Base-by-base conservation (phyloP, 73 alveolate genomes). In the Blepharisma japonicum region DNA sequence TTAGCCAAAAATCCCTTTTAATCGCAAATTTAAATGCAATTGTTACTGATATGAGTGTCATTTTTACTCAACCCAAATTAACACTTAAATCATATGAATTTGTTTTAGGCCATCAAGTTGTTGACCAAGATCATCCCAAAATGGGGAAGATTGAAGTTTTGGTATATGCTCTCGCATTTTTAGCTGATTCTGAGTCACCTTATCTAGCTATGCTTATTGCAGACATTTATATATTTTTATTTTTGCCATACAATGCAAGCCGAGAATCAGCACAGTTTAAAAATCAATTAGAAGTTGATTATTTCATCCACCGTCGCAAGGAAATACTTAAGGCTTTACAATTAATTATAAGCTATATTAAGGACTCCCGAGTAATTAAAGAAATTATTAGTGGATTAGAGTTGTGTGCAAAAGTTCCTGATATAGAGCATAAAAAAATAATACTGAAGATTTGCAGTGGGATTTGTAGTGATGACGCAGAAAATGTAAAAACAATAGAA, bases 231-330 rank as follows among this genome's bases (percentile, higher is more conserved):
- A 39, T 25, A 1, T 61, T 61, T 61, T 39, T 61, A 39, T 61
- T 61, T 25, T 61, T 61, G 5, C 74, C 74, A 18, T 61, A 61
- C 46, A 61, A 25, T 61, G 74, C 74, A 14, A 25, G 74, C 5
- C 0, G 74, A 61, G 74, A 61, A 20, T 14, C 18, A n/a, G 23
- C 39, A 2, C 47, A 9, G 39, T 61, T 61, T 25, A 61, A n/a
- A 14, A 9, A 39, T 9, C 74, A 61, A 61, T 8, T 9, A 9
- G 74, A 61, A 25, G 47, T 61, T 4, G 46, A 61, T 61, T 9
- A 39, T 2, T 61, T n/a, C 23, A 14, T 61, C 6, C 14, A 61
- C 2, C 39, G 74, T 14, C 14, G 47, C 18, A 39, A 61, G 23
- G 6, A 61, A 5, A 25, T 61, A n/a, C 46, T 61, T 11, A 61